Conservation (phyloP, 352 stramenopile species). For the Lagenidium giganteum region DNA sequence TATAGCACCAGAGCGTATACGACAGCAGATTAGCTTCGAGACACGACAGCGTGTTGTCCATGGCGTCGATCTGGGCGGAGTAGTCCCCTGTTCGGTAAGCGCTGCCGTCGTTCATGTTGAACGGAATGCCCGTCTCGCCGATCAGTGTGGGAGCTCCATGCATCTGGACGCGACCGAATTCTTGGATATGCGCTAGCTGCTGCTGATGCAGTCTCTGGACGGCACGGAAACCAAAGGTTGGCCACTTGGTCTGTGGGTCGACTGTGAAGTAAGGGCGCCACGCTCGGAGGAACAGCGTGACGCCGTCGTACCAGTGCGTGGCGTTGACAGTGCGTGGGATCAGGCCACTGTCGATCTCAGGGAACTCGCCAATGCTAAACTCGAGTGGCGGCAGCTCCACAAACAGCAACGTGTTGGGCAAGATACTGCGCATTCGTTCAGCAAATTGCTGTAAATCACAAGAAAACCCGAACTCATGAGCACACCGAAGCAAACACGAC, state of each 20-base stretch:
- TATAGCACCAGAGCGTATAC: constrained; percentile 50
- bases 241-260: constrained; percentile 17
- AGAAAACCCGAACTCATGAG: background rate
- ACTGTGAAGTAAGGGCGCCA: constrained; percentile 25
- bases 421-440: constrained; percentile 14
- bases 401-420: constrained; percentile 26
- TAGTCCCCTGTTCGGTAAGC: constrained; percentile 46
- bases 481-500: background rate
- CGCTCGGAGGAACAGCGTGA: constrained; percentile 35
- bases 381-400: constrained; percentile 24
- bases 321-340: constrained; percentile 20
- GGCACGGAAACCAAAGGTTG: constrained; percentile 14
- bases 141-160: constrained; percentile 53
- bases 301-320: constrained; percentile 52
- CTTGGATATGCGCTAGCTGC: constrained; percentile 8
- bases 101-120: constrained; percentile 45
- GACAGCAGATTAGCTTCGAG: constrained; percentile 61
- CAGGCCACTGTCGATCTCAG: constrained; percentile 2
- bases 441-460: constrained; percentile 4
- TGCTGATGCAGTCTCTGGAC: constrained; percentile 10
- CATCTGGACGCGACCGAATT: constrained; percentile 19
- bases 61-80: constrained; percentile 30
- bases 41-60: constrained; percentile 64
- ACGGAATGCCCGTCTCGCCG: constrained; percentile 66
- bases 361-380: constrained; percentile 16